Base-by-base conservation (phyloP, 768 basidiomycete species). In the Tulasnella sp. region DNA sequence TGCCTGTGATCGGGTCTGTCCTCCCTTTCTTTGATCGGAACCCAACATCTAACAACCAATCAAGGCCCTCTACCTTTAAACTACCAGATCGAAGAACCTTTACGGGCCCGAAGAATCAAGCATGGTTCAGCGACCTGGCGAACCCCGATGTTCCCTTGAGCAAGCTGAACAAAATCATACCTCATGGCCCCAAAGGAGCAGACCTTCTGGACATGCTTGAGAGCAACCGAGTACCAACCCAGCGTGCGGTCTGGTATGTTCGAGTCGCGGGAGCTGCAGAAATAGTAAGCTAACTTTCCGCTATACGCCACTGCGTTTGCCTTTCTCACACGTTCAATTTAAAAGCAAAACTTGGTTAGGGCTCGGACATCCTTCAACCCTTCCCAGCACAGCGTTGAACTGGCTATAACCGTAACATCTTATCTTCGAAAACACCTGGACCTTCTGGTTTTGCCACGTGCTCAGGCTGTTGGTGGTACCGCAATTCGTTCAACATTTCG, bases 261-360 rank as follows among this genome's bases (percentile, higher is more conserved):
- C 90, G 95, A 28, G 94, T 95, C 4, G 91, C 95, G 83, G 95
- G 95, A 37, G 94, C 93, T 28, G 95, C 96, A 83, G 95, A 96
- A 86, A 94, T 93, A 75, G 94, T 94, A 84, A 72, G 87, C 64
- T 72, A 44, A 69, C 75, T 75, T 75, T 72, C 34, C n/a, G 44
- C 48, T 60, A 75, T 75, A 48, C 78, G 31, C 76, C 28, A 80
- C 22, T 34, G 2, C 58, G 12, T 50, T 22, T 16, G 3, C 48
- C 5, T 78, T 34, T 48, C 75, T 64, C 40, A 58, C 77, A 12
- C 20, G 14, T 75, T 80, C 11, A 1, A 3, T 54, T n/a, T 9
- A 54, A 77, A 40, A 80, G 78, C 81, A 94, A 94, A 91, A 92
- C 31, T 93, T 93, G 41, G 86, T 94, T 60, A 89, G 93, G 64